phyloP scores from a whole-genome alignment of 2,329 filamentous ascomycete species.

The Xylaria sp. region DNA sequence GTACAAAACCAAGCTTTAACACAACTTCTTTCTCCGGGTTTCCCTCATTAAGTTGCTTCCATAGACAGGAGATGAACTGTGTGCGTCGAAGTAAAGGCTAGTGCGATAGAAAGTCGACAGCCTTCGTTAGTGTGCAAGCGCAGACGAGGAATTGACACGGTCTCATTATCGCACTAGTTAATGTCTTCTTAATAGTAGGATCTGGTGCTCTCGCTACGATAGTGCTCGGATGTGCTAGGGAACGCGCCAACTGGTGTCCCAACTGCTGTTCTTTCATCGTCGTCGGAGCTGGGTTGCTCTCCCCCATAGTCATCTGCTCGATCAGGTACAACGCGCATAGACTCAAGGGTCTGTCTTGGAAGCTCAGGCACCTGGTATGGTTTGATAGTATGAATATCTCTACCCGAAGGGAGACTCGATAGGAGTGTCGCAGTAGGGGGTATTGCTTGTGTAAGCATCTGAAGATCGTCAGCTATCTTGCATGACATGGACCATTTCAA shows the following conservation, averaged over 20 bases:
- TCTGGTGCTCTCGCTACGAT: conserved; percentile 37
- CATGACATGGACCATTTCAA: not conserved
- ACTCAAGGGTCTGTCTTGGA: conserved; percentile 67
- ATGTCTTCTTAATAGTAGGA: conserved; percentile 39
- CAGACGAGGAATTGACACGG: not conserved
- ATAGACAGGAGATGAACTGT: not conserved
- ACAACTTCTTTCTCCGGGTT: not conserved
- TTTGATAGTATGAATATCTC: conserved; percentile 80
- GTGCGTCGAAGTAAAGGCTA: not conserved
- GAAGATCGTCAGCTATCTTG: conserved; percentile 1
- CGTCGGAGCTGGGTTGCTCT: conserved; percentile 51
- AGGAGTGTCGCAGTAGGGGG: conserved; percentile 75
- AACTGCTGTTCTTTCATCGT: conserved; percentile 41
- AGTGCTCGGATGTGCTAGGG: conserved; percentile 37
- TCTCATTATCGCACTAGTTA: not conserved
- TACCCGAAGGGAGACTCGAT: conserved; percentile 81
- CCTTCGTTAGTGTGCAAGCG: not conserved
- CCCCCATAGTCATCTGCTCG: conserved; percentile 49
- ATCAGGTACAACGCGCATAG: conserved; percentile 62
- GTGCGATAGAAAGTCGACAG: not conserved
- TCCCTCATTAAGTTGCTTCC: too few relatives aligned
- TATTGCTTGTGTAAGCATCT: conserved; percentile 64
- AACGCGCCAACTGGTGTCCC: conserved; percentile 39
- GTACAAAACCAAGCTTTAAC: not conserved
- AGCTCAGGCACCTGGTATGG: conserved; percentile 70